phyloP scores from a whole-genome alignment of 1,284 basidiomycete species.

The Trichosporon ovoides region DNA sequence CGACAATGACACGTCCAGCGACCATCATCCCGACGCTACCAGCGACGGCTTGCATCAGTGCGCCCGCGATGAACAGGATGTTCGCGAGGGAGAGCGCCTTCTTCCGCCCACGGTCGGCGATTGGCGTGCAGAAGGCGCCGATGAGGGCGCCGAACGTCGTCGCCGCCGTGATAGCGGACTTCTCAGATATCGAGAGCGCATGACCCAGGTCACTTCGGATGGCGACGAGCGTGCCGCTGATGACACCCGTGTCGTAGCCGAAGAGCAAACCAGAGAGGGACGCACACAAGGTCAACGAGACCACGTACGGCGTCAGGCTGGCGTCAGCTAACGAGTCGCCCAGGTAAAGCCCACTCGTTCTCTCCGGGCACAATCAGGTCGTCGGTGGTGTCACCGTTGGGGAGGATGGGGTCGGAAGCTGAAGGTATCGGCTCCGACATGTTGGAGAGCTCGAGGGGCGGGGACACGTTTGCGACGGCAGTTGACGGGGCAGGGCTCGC shows the following conservation, averaged over 20 bases:
- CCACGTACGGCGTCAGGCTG: conserved; percentile 34
- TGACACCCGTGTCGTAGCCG: conserved; percentile 74
- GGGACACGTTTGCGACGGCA: neutral
- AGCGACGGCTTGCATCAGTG: conserved; percentile 57
- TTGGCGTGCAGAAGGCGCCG: conserved; percentile 64
- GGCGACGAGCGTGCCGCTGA: conserved; percentile 59
- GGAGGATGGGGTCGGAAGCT: neutral
- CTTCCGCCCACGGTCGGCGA: conserved; percentile 66
- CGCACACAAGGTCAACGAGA: conserved; percentile 29
- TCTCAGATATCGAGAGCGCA: conserved; percentile 59
- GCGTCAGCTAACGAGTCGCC: neutral
- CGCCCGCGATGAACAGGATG: conserved; percentile 68
- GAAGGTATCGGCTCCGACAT: neutral
- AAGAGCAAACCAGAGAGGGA: conserved; percentile 69
- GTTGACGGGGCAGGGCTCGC: neutral
- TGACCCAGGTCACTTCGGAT: conserved; percentile 65
- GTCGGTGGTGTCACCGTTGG: neutral
- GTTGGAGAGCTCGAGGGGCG: neutral
- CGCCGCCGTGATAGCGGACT: conserved; percentile 73
- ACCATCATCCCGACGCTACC: conserved; percentile 69
- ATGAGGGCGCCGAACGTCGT: conserved; percentile 73
- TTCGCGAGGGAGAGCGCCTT: conserved; percentile 66
- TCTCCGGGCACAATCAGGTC: conserved; percentile 27
- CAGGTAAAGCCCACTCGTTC: conserved; percentile 17
- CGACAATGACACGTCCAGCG: conserved; percentile 64